phyloP scores from a whole-genome alignment of 2,329 filamentous ascomycete genomes.

The Colletotrichum sp. region DNA sequence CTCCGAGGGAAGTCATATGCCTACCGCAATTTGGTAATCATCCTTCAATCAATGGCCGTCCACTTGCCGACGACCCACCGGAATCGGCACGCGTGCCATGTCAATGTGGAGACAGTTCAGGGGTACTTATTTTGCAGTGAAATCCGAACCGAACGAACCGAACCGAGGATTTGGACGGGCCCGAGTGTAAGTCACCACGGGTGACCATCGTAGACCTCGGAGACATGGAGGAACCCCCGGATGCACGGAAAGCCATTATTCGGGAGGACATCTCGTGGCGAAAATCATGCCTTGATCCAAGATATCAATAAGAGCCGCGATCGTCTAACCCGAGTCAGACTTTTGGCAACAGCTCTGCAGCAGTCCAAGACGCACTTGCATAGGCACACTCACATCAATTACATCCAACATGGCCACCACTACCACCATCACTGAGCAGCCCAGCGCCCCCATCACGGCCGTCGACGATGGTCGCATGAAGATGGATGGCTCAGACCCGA shows the following conservation, averaged over 20 bases:
- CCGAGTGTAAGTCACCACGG: neutral
- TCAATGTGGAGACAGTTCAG: neutral
- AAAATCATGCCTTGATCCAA: neutral
- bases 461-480: conserved; percentile 33
- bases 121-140: neutral
- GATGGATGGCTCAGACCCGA: neutral
- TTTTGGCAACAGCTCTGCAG: neutral
- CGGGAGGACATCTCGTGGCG: neutral
- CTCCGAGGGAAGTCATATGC: no score
- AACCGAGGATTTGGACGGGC: neutral
- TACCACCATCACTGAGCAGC: neutral
- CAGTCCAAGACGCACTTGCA: neutral
- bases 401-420: conserved; percentile 28
- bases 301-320: neutral
- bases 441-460: conserved; percentile 2
- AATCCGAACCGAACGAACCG: conserved; percentile 7
- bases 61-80: neutral
- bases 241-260: neutral
- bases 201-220: neutral
- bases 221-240: neutral
- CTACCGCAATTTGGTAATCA: neutral
- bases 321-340: neutral
- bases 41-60: neutral
- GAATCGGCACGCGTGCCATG: neutral
- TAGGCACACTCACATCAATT: neutral